Percentiles rank a stretch among this genome's conserved stretches.
Conservation (phyloP, 2,329 filamentous ascomycete genomes). For the Helotiales sp. region DNA sequence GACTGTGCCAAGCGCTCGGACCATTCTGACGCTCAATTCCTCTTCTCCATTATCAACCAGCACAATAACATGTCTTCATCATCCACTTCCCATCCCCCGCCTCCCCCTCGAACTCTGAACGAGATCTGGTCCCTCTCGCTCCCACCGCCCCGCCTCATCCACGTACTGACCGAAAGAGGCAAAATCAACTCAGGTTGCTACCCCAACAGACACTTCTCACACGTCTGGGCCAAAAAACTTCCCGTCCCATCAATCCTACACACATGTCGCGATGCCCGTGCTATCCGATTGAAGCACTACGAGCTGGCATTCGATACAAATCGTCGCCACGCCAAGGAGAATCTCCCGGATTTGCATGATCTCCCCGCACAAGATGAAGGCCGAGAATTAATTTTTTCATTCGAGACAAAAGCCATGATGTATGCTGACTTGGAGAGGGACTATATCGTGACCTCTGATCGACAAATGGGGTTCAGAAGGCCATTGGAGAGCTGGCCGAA, state of each 20-base stretch:
- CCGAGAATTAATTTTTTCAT: background rate
- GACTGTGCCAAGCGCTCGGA: no score
- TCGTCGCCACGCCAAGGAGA: background rate
- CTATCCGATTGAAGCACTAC: background rate
- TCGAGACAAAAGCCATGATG: background rate
- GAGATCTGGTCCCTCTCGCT: background rate
- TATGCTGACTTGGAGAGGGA: background rate
- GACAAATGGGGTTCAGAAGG: background rate
- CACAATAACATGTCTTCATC: background rate
- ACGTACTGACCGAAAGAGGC: background rate
- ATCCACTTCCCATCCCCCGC: background rate
- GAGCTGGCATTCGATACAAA: background rate
- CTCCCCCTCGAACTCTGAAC: background rate
- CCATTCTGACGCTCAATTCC: no score
- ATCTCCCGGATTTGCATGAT: background rate
- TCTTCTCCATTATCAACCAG: background rate
- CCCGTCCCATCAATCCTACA: background rate
- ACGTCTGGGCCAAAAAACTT: background rate
- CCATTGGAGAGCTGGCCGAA: background rate
- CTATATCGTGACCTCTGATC: background rate
- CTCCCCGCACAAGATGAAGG: background rate
- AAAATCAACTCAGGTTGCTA: background rate
- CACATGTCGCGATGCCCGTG: background rate
- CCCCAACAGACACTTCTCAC: background rate
- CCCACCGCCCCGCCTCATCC: background rate